Evolutionary conservation across 345 rosid genomes (phyloP).

Genomic region (Ricinus communis): DNA sequence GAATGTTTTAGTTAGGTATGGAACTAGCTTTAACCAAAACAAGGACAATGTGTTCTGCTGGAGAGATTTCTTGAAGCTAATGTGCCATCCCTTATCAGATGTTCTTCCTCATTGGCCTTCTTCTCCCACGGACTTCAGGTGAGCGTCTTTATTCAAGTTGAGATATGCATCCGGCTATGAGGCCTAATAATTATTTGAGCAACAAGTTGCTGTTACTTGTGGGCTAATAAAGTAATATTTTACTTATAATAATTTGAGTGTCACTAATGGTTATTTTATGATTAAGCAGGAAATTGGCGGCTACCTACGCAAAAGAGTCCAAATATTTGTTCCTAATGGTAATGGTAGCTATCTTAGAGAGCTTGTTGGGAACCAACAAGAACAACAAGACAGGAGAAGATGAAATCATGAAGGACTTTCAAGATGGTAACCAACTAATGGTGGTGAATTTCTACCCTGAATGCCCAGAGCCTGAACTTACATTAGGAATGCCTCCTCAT

Average conservation of each 20-base stretch:
- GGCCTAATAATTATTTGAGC: too few species aligned
- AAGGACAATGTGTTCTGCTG: conserved; percentile 82
- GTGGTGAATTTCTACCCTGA: conserved; percentile 74
- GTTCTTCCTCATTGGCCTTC: conserved; percentile 81
- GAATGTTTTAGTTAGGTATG: conserved; percentile 68
- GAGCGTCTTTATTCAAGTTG: too few species aligned
- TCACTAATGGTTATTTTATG: conserved; percentile 1
- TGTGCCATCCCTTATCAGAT: conserved; percentile 58
- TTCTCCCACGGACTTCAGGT: conserved; percentile 81
- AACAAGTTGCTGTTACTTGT: background rate
- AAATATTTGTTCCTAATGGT: conserved; percentile 52
- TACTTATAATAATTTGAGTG: background rate
- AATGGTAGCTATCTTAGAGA: conserved; percentile 69
- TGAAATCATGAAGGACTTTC: conserved; percentile 40
- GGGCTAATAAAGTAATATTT: background rate
- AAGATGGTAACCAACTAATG: conserved; percentile 76
- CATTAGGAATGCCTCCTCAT: conserved; percentile 93
- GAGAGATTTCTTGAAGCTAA: conserved; percentile 88
- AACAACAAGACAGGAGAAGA: conserved; percentile 11
- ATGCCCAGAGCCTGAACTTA: conserved; percentile 85
- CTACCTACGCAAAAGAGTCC: conserved; percentile 64
- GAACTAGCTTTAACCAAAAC: conserved; percentile 88
- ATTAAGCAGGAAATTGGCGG: conserved; percentile 56
- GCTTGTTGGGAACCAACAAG: conserved; percentile 29
- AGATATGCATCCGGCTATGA: too few species aligned